Conservation (phyloP, 164 flowering plant species). For the Protea cynaroides region DNA sequence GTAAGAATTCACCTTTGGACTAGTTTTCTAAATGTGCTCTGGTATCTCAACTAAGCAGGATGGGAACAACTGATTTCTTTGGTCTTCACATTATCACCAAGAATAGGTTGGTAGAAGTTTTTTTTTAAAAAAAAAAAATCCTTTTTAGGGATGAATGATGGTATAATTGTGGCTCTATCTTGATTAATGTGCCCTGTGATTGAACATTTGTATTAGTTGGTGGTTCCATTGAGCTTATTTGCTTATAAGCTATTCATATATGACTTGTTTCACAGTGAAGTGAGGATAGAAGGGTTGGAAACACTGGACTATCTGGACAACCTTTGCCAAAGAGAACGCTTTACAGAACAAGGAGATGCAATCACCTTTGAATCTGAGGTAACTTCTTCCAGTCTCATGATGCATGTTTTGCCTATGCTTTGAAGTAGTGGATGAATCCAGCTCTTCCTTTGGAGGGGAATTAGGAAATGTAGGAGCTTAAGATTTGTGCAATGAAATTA, state of each 20-base stretch:
- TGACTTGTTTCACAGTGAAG: conserved; percentile 55
- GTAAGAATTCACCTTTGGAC: too few relatives aligned
- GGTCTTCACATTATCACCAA: neutral
- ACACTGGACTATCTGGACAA: conserved; percentile 93
- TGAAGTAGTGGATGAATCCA: neutral
- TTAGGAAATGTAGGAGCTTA: too few relatives aligned
- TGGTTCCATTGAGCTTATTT: neutral
- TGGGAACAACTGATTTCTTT: neutral
- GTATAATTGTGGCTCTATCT: neutral
- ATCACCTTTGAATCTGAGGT: conserved; percentile 96
- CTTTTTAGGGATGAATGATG: neutral
- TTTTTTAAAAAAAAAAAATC: neutral
- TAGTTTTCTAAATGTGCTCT: neutral
- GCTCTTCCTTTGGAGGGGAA: neutral
- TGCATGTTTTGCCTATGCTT: neutral
- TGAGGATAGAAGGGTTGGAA: conserved; percentile 96
- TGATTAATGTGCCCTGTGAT: neutral
- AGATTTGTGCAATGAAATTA: too few relatives aligned
- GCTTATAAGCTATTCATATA: neutral
- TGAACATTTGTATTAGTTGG: neutral
- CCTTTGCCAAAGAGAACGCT: conserved; percentile 70
- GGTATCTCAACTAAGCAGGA: neutral
- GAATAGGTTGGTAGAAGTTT: neutral
- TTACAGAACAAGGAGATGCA: conserved; percentile 97
- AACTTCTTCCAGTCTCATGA: conserved; percentile 2